phyloP scores from a whole-genome alignment of 1,139 yeast genomes.

The Taphrina pruni region DNA sequence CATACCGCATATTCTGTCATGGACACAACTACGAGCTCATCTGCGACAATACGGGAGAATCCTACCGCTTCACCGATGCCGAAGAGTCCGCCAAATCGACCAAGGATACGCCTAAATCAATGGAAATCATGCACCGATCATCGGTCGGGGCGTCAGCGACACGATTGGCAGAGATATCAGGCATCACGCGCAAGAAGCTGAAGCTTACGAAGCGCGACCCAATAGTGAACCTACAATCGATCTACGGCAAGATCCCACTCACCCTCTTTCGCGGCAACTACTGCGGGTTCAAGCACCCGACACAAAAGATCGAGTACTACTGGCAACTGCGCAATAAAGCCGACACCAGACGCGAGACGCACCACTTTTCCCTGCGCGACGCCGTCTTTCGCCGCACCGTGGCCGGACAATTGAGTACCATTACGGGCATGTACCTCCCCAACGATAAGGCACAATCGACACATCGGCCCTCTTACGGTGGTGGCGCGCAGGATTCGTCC shows the following conservation, averaged over 20 bases:
- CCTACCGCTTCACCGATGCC: background rate
- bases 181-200: constrained; percentile 17
- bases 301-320: constrained; percentile 19
- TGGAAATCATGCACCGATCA: background rate
- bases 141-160: background rate
- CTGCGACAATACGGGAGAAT: constrained; percentile 8
- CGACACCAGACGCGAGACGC: constrained; percentile 5
- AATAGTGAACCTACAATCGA: background rate
- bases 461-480: background rate
- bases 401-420: constrained; percentile 20
- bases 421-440: constrained; percentile 19
- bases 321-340: constrained; percentile 23
- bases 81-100: constrained; percentile 4
- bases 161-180: background rate
- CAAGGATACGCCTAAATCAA: background rate
- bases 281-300: constrained; percentile 23
- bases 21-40: constrained; percentile 5
- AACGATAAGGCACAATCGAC: background rate
- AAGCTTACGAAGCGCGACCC: constrained; percentile 9
- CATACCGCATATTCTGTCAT: constrained; percentile 14
- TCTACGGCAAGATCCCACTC: constrained; percentile 13
- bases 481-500: background rate
- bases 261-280: constrained; percentile 15
- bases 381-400: constrained; percentile 25
- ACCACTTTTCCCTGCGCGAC: constrained; percentile 4